phyloP scores from a whole-genome alignment of 164 flowering plant genomes.

The Piper longum region DNA sequence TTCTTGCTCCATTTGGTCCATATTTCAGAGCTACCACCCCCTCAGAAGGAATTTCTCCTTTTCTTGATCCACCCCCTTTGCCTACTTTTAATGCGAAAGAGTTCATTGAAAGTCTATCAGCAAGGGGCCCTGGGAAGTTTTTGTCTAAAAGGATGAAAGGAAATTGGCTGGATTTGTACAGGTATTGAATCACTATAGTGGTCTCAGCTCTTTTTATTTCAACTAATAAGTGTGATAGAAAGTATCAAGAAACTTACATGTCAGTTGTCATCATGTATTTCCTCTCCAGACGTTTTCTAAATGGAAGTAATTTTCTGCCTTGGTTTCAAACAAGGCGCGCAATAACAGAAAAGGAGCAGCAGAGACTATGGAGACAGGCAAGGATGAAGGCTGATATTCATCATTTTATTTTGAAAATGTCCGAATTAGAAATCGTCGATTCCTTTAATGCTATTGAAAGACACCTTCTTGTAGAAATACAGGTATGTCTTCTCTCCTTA shows the following conservation, averaged over 20 bases:
- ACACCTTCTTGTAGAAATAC: slow-evolving; percentile 54
- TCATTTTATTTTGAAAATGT: slow-evolving; percentile 46
- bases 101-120: slow-evolving; percentile 59
- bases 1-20: slow-evolving; percentile 96
- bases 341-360: slow-evolving; percentile 85
- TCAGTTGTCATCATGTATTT: neutral
- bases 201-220: neutral
- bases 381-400: slow-evolving; percentile 69
- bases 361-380: slow-evolving; percentile 81
- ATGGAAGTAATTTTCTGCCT: slow-evolving; percentile 76
- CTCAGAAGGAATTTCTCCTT: slow-evolving; percentile 79
- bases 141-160: slow-evolving; percentile 80
- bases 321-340: slow-evolving; percentile 93
- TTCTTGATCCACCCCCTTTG: slow-evolving; percentile 78
- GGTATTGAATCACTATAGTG: slow-evolving; percentile 25
- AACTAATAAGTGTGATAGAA: neutral
- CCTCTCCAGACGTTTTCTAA: slow-evolving; percentile 59
- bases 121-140: slow-evolving; percentile 93
- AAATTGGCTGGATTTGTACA: slow-evolving; percentile 92
- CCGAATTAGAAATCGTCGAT: slow-evolving; percentile 86
- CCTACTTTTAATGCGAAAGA: slow-evolving; percentile 62
- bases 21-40: slow-evolving; percentile 77
- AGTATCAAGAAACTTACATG: neutral
- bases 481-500: slow-evolving; percentile 24
- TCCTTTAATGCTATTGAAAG: slow-evolving; percentile 78